Evolutionary conservation across 441 rosid species (phyloP).

Genomic region (Erodium moschatum): DNA sequence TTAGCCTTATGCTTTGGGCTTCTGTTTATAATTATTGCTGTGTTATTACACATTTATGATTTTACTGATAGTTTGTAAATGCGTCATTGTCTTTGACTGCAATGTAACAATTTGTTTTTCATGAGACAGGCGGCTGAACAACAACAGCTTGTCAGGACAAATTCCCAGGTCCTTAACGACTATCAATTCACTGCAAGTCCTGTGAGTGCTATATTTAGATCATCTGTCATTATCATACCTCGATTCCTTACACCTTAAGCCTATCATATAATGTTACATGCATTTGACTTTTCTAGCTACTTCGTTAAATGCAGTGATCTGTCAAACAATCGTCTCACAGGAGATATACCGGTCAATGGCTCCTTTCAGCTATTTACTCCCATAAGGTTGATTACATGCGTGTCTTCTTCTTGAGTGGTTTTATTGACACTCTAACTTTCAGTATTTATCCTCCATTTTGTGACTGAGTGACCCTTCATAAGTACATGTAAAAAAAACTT

Average conservation of each 20-base stretch:
- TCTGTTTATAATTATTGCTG: not conserved
- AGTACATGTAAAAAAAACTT: not conserved
- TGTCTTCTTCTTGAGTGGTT: constrained; percentile 9
- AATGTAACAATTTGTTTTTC: constrained; percentile 20
- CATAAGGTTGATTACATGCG: constrained; percentile 44
- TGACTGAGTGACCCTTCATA: not conserved
- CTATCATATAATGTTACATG: not conserved
- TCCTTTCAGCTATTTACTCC: constrained; percentile 75
- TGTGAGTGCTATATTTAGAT: constrained; percentile 46
- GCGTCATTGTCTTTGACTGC: constrained; percentile 8
- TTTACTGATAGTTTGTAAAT: not conserved
- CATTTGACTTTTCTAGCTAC: constrained; percentile 6
- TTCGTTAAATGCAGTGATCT: constrained; percentile 60
- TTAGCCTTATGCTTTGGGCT: not conserved
- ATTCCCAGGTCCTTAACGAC: constrained; percentile 60
- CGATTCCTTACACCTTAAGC: not conserved
- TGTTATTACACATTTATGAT: not conserved
- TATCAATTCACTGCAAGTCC: constrained; percentile 57
- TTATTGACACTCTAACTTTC: not conserved
- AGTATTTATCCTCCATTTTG: not conserved
- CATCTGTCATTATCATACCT: constrained; percentile 7
- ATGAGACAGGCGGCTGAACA: constrained; percentile 71
- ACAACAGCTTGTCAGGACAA: constrained; percentile 52
- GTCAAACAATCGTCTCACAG: constrained; percentile 52
- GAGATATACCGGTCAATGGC: constrained; percentile 66